Evolutionary conservation across 129 eudicot genomes (phyloP).

Genomic region (Saussurea involucrata): DNA sequence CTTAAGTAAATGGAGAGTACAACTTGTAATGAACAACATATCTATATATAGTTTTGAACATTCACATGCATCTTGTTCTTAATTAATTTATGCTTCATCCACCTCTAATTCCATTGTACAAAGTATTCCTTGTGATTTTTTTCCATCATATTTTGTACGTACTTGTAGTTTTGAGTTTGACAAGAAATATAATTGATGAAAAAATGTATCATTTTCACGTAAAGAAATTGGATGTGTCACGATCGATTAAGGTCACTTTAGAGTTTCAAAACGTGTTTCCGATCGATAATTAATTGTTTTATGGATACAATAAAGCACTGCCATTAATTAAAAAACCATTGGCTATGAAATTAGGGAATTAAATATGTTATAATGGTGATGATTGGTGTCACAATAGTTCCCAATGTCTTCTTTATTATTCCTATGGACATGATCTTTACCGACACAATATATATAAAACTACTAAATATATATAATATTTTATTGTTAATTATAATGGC

Average conservation of each 20-base stretch:
- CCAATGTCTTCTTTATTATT: not conserved
- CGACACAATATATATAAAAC: not conserved
- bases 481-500: not conserved
- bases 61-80: too few relatives aligned
- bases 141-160: too few relatives aligned
- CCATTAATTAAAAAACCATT: not conserved
- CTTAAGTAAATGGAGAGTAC: too few relatives aligned
- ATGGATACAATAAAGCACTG: not conserved
- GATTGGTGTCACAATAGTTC: not conserved
- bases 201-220: not conserved
- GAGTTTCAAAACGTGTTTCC: not conserved
- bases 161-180: too few relatives aligned
- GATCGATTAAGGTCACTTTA: too few relatives aligned
- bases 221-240: not conserved
- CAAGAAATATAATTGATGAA: not conserved
- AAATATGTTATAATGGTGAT: not conserved
- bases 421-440: not conserved
- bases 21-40: not conserved
- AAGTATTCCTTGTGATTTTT: too few relatives aligned
- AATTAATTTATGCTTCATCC: too few relatives aligned
- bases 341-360: not conserved
- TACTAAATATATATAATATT: too few relatives aligned
- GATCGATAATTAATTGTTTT: not conserved
- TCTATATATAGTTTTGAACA: not conserved
- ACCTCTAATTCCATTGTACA: too few relatives aligned